A percentile compares a stretch with the other conserved stretches of the same genome.
phyloP scores from a whole-genome alignment of 139 green algal genomes.

The Tetraselmis chui region DNA sequence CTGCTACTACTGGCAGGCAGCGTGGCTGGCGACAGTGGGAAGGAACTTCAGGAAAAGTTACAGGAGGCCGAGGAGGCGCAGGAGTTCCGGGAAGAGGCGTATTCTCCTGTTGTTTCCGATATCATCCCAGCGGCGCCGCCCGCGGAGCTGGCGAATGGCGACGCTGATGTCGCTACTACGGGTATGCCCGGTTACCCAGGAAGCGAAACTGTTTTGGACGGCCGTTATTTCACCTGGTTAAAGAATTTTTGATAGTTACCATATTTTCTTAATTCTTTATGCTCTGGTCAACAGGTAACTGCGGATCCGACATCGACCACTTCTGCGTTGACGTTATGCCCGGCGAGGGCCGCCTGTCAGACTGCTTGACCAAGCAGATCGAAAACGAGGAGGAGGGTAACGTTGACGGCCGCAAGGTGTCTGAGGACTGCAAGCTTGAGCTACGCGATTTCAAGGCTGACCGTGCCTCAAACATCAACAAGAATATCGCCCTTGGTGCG shows the following conservation, averaged over 20 bases:
- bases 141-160: slow-evolving; percentile 17
- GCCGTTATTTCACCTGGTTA: too few species aligned
- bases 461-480: slow-evolving; percentile 69
- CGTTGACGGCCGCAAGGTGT: slow-evolving; percentile 26
- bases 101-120: background rate
- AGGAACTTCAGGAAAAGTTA: background rate
- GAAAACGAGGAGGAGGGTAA: slow-evolving; percentile 33
- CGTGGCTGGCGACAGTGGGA: background rate
- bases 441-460: slow-evolving; percentile 60
- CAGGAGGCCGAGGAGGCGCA: background rate
- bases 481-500: slow-evolving; percentile 64
- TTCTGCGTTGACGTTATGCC: slow-evolving; percentile 51
- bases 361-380: slow-evolving; percentile 60
- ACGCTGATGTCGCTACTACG: slow-evolving; percentile 26
- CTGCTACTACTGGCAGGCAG: background rate
- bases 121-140: slow-evolving; percentile 21
- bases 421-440: slow-evolving; percentile 53
- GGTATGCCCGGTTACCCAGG: slow-evolving; percentile 10
- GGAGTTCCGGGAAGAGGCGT: background rate
- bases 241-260: too few species aligned
- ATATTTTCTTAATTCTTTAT: too few species aligned
- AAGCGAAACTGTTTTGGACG: too few species aligned
- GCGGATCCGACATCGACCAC: slow-evolving; percentile 41
- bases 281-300: slow-evolving; percentile 66
- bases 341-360: slow-evolving; percentile 45